Base-by-base conservation (phyloP, 768 basidiomycete species). In the Terana coerulea region DNA sequence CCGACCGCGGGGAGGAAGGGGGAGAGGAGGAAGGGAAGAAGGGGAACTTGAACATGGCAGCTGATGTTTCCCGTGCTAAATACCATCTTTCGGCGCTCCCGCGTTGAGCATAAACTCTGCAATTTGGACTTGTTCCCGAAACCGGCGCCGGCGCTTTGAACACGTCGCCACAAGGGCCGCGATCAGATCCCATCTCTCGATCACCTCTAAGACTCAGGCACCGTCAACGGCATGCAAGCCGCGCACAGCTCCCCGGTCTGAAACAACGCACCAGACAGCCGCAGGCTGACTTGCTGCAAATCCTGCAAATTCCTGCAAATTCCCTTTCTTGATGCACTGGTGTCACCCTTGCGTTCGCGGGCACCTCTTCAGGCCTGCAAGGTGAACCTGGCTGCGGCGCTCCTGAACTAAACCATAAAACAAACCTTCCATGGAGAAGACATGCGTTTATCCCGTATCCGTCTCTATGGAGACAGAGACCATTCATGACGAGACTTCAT, bases 21-120 rank as follows among this genome's bases (percentile, higher is more conserved):
- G 36, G 46, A 45, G 53, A 36, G 47, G 29, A 33, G 40, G 52
- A 46, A 31, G 43, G 31, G 29, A n/a, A 34, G 44, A 40, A 42
- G 39, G 29, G 49, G 31, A 22, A 42, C n/a, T 30, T 26, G 49
- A 44, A 6, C 40, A 49, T 29, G 9, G 28, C 44, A 25, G 35
- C 39, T 3, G 29, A 37, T 7, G 33, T 1, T 21, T 21, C 14
- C n/a, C 11, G 2, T 26, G 41, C 39, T 53, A 48, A 48, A 53
- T 53, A 48, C 7, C 19, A 7, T 8, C 17, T 2, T 14, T 28
- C 21, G 17, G 30, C 45, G 31, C 17, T 11, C 24, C 17, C 17
- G 17, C 17, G 37, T 10, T 29, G 19, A 10, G 42, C 12, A 28
- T 21, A 21, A 46, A 33, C 45, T 25, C 29, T 43, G 42, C 25